Conservation (phyloP, 2,329 filamentous ascomycete genomes). For the Clonostachys rosea region DNA sequence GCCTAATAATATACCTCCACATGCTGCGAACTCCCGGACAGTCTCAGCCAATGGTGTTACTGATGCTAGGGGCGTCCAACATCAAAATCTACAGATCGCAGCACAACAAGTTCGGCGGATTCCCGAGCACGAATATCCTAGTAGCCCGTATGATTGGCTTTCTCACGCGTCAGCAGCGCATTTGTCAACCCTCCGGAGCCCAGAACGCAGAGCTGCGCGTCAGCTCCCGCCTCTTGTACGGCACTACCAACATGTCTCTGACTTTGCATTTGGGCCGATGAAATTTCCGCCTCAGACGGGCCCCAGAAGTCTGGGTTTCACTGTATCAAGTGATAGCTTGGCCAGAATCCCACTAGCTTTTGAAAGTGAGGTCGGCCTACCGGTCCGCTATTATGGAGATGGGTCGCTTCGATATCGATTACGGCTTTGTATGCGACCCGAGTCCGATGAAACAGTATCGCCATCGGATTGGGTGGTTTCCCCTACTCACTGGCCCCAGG, state of each 20-base stretch:
- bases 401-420: slow-evolving; percentile 62
- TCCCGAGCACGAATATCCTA: slow-evolving; percentile 28
- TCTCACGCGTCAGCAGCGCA: slow-evolving; percentile 36
- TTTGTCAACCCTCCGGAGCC: too few species aligned
- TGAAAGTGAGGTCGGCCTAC: slow-evolving; percentile 17
- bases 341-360: slow-evolving; percentile 24
- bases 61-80: too few species aligned
- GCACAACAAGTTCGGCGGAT: slow-evolving; percentile 5
- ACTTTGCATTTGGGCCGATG: slow-evolving; percentile 43
- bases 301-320: slow-evolving; percentile 41
- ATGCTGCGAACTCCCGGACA: too few species aligned
- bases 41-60: too few species aligned
- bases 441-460: slow-evolving; percentile 14
- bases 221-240: too few species aligned
- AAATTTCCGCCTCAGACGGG: slow-evolving; percentile 23
- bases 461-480: slow-evolving; percentile 56
- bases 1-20: too few species aligned
- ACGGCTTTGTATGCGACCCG: slow-evolving; percentile 48
- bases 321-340: slow-evolving; percentile 28
- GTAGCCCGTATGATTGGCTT: slow-evolving; percentile 30
- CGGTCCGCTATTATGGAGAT: slow-evolving; percentile 33
- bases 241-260: slow-evolving; percentile 54
- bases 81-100: neutral
- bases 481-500: slow-evolving; percentile 68
- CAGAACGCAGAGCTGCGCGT: too few species aligned